Evolutionary conservation across 768 basidiomycete species (phyloP).

Genomic region (Boletus huronensis): DNA sequence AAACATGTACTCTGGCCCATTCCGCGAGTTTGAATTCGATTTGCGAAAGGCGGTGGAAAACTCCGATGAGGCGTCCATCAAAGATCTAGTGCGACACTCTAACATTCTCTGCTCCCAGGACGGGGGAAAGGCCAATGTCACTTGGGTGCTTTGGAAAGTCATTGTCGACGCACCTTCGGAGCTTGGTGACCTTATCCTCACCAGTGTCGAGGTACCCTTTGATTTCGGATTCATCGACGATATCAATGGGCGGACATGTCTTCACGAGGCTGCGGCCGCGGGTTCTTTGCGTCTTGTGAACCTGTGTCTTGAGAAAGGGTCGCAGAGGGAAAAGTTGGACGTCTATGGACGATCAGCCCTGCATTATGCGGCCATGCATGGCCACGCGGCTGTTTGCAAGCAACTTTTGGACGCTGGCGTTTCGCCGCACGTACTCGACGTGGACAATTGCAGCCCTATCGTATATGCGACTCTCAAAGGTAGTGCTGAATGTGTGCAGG

Average conservation of each 20-base stretch:
- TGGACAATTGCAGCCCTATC: slow-evolving; percentile 93
- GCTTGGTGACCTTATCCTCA: slow-evolving; percentile 72
- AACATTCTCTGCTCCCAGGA: slow-evolving; percentile 59
- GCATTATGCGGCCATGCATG: slow-evolving; percentile 95
- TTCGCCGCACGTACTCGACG: slow-evolving; percentile 69
- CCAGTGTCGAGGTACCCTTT: slow-evolving; percentile 63
- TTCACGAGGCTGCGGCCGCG: slow-evolving; percentile 90
- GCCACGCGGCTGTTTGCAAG: slow-evolving; percentile 71
- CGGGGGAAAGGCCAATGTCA: slow-evolving; percentile 64
- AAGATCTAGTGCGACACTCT: slow-evolving; percentile 68
- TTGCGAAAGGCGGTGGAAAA: slow-evolving; percentile 72
- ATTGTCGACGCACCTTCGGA: slow-evolving; percentile 74
- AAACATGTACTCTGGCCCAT: slow-evolving; percentile 61
- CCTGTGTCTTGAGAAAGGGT: slow-evolving; percentile 71
- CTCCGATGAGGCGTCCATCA: slow-evolving; percentile 56
- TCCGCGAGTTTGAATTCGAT: slow-evolving; percentile 86
- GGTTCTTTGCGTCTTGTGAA: slow-evolving; percentile 75
- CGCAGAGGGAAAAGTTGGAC: slow-evolving; percentile 72
- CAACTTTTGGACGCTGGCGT: slow-evolving; percentile 69
- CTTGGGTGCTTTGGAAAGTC: slow-evolving; percentile 93
- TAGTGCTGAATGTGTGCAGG: slow-evolving; percentile 74
- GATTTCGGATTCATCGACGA: slow-evolving; percentile 94
- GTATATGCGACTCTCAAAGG: slow-evolving; percentile 91
- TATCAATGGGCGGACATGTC: slow-evolving; percentile 91
- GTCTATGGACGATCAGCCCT: slow-evolving; percentile 90